Evolutionary conservation across 1,284 basidiomycete genomes (phyloP).

Genomic region (Leccinum solheimii): DNA sequence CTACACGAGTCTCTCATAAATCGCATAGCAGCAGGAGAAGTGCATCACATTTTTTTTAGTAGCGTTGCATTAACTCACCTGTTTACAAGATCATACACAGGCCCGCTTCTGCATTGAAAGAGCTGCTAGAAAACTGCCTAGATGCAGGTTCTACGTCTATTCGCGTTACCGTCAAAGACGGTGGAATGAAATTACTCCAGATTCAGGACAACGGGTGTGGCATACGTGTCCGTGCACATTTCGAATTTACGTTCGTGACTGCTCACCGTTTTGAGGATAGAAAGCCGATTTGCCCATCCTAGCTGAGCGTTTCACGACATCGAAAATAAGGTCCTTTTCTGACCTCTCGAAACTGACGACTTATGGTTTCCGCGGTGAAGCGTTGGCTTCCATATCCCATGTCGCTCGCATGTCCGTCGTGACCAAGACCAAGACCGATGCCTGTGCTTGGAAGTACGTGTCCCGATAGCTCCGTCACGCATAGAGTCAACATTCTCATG

Average conservation of each 20-base stretch:
- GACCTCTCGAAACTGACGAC: slow-evolving; percentile 87
- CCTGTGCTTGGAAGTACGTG: slow-evolving; percentile 88
- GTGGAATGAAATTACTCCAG: slow-evolving; percentile 92
- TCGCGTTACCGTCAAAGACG: slow-evolving; percentile 89
- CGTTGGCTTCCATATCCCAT: slow-evolving; percentile 94
- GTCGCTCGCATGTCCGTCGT: slow-evolving; percentile 87
- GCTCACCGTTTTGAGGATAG: slow-evolving; percentile 31
- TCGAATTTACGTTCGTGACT: not conserved
- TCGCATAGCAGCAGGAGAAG: slow-evolving; percentile 82
- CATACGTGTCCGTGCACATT: slow-evolving; percentile 63
- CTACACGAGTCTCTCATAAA: slow-evolving; percentile 77
- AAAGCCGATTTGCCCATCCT: slow-evolving; percentile 84
- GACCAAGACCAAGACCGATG: slow-evolving; percentile 82
- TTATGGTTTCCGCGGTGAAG: slow-evolving; percentile 98
- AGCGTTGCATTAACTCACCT: slow-evolving; percentile 9
- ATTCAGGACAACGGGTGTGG: slow-evolving; percentile 98
- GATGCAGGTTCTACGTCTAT: slow-evolving; percentile 92
- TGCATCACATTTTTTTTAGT: slow-evolving; percentile 30
- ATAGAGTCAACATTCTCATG: slow-evolving; percentile 6
- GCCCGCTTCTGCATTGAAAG: slow-evolving; percentile 95
- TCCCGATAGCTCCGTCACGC: not conserved
- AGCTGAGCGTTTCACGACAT: slow-evolving; percentile 95
- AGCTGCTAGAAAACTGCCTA: slow-evolving; percentile 92
- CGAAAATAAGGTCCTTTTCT: slow-evolving; percentile 85
- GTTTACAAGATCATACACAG: slow-evolving; percentile 86